These are phyloP conservation scores for Zymoseptoria ardabiliae DNA, from an alignment of 2,329 filamentous ascomycete species.

Conservation along the genomic window DNA sequence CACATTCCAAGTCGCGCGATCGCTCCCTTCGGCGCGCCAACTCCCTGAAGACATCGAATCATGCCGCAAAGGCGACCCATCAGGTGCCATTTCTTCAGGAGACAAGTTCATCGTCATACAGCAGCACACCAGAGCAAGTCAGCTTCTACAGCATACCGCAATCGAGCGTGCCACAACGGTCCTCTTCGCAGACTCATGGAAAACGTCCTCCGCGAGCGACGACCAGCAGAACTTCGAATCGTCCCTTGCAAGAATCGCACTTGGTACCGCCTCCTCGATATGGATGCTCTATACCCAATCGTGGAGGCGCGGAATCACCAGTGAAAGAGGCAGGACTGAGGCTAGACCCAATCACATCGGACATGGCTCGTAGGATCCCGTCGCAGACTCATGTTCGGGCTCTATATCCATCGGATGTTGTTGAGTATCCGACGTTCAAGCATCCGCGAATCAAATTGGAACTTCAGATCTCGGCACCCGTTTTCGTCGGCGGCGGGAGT, in stretches of 20 bases:
- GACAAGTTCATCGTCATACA: constrained; percentile 26
- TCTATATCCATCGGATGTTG: constrained; percentile 40
- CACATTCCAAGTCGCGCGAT: constrained; percentile 19
- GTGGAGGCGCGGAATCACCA: constrained; percentile 43
- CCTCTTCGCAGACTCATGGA: constrained; percentile 33
- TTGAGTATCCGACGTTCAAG: constrained; percentile 43
- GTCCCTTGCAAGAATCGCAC: constrained; percentile 5
- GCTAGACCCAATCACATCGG: constrained; percentile 38
- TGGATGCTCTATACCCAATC: constrained; percentile 36
- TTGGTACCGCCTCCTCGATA: constrained; percentile 5
- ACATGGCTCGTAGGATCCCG: constrained; percentile 36
- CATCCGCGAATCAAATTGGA: constrained; percentile 45
- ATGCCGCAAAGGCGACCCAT: neutral
- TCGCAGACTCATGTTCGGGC: constrained; percentile 45
- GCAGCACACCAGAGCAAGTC: constrained; percentile 32
- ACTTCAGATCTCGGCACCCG: constrained; percentile 42
- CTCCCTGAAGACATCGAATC: constrained; percentile 14
- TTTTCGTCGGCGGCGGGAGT: constrained; percentile 50
- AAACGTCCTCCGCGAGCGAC: constrained; percentile 4
- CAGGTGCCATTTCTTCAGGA: constrained; percentile 4
- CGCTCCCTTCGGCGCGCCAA: constrained; percentile 16
- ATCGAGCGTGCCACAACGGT: constrained; percentile 39
- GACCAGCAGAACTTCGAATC: constrained; percentile 18
- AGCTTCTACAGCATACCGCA: constrained; percentile 41
- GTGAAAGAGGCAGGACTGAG: constrained; percentile 38